Evolutionary conservation across 2,329 filamentous ascomycete species (phyloP), one percentile per base, ranked within the genome.

Genomic region (Huntiella abstrusa): DNA sequence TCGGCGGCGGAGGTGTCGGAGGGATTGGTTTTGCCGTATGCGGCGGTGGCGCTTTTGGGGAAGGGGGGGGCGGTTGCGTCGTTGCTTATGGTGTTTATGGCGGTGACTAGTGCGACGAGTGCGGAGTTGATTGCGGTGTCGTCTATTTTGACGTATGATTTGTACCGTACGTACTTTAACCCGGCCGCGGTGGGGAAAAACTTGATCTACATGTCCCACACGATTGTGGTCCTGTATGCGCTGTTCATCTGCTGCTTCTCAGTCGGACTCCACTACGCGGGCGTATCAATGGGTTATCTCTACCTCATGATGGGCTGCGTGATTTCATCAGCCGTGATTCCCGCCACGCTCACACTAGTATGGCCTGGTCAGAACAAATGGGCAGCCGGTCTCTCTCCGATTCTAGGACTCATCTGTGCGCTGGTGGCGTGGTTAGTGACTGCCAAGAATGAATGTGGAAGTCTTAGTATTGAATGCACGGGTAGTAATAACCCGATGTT

Each of bases 291-390:
- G 83, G 86, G 85, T 8, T 92, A 87, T 55, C 68, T 92, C 3
- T 92, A 92, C 57, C 66, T 93, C 1, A 73, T 93, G 57, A 94
- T 94, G 86, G 87, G 86, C 5, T 82, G 86, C 43, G 83, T 94
- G 55, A 91, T 94, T 57, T 85, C 80, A 0, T 75, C 82, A 0
- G 86, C 84, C 3, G 85, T 93, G 3, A 70, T 94, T 10, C 86
- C 87, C 0, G 83, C 84, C 0, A 80, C 83, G 0, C 64, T 93
- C 51, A 83, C 84, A 0, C 70, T 94, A 0, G 68, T 86, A 49
- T 94, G 85, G 84, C 73, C 72, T 43, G 75, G 79, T 2, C 85
- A 92, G 59, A 84, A 83, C 54, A 75, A 73, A 64, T 73, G 73
- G 55, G 80, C 82, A 1, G 82, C 80, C 0, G 75, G 74, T 1